Conservation (phyloP, 2,329 filamentous ascomycete genomes). For the Aaosphaeria arxii region DNA sequence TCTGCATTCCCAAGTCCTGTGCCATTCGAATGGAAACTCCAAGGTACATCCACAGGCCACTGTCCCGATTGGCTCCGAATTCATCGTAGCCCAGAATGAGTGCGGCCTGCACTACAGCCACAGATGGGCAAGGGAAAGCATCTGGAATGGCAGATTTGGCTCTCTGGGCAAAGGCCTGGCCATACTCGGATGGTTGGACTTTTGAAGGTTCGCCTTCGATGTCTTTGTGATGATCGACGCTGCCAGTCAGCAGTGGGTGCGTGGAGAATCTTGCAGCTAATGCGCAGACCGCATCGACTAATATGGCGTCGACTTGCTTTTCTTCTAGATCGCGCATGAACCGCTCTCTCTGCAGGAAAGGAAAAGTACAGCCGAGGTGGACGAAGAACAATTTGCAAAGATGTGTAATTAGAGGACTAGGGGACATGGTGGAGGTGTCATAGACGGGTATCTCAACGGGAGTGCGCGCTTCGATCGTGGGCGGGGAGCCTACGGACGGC, state of each 20-base stretch:
- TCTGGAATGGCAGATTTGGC: slow-evolving; percentile 82
- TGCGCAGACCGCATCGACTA: slow-evolving; percentile 83
- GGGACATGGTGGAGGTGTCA: slow-evolving; percentile 69
- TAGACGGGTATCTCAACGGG: slow-evolving; percentile 62
- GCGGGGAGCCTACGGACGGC: slow-evolving; percentile 23
- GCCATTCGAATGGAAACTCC: slow-evolving; percentile 83
- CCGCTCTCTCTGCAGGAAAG: slow-evolving; percentile 70
- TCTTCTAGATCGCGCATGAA: slow-evolving; percentile 75
- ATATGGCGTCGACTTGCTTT: slow-evolving; percentile 76
- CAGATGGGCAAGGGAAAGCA: slow-evolving; percentile 76
- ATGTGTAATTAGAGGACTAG: slow-evolving; percentile 71
- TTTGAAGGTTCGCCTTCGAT: slow-evolving; percentile 13
- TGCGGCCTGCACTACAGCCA: slow-evolving; percentile 80
- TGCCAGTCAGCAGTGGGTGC: slow-evolving; percentile 51
- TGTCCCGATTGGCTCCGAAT: slow-evolving; percentile 85
- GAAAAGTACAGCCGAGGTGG: slow-evolving; percentile 81
- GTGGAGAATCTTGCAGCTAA: slow-evolving; percentile 76
- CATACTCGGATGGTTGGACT: slow-evolving; percentile 61
- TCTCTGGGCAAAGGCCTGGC: slow-evolving; percentile 74
- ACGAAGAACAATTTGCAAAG: slow-evolving; percentile 78
- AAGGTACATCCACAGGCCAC: slow-evolving; percentile 90
- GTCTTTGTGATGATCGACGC: slow-evolving; percentile 45
- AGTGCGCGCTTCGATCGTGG: slow-evolving; percentile 40
- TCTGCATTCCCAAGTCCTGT: slow-evolving; percentile 76
- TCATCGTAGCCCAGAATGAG: slow-evolving; percentile 83